A percentile compares a stretch with the other conserved stretches of the same genome.
phyloP scores from a whole-genome alignment of 805 yeast species.

The Cyberlindnera americana region DNA sequence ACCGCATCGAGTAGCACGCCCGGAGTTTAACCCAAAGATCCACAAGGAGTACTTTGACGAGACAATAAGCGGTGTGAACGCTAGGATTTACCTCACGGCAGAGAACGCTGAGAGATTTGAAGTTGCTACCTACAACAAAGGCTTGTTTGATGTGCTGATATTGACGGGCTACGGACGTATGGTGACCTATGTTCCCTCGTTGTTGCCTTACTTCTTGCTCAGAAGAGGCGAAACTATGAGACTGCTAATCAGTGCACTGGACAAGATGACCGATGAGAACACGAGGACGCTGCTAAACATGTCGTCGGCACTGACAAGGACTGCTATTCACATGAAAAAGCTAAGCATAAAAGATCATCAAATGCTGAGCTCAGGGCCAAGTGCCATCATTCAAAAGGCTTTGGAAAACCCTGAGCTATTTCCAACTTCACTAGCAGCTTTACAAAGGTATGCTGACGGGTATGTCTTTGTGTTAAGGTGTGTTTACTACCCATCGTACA shows the following conservation, averaged over 20 bases:
- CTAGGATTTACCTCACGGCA: slow-evolving; percentile 14
- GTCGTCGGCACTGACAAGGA: slow-evolving; percentile 10
- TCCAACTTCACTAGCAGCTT: slow-evolving; percentile 10
- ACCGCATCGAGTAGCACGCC: slow-evolving; percentile 11
- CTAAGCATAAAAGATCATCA: slow-evolving; percentile 17
- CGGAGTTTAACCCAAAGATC: slow-evolving; percentile 7
- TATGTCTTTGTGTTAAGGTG: slow-evolving; percentile 16
- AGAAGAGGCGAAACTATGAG: slow-evolving; percentile 20
- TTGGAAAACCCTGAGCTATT: slow-evolving; percentile 17
- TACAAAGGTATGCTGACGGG: slow-evolving; percentile 21
- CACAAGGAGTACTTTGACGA: slow-evolving; percentile 21
- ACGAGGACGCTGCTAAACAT: slow-evolving; percentile 9
- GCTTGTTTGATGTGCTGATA: slow-evolving; percentile 14
- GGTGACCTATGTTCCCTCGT: slow-evolving; percentile 3
- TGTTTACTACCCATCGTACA: slow-evolving; percentile 23
- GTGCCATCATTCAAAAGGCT: slow-evolving; percentile 13
- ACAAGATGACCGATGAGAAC: slow-evolving; percentile 17
- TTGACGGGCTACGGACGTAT: slow-evolving; percentile 17
- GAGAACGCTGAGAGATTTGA: slow-evolving; percentile 8
- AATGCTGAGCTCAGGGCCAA: slow-evolving; percentile 21
- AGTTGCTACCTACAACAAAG: background rate
- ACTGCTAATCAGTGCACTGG: slow-evolving; percentile 6
- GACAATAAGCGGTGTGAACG: slow-evolving; percentile 13
- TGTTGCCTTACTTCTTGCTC: slow-evolving; percentile 10
- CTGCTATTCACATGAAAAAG: slow-evolving; percentile 12